A percentile compares a stretch with the other conserved stretches of the same genome.
These are phyloP conservation scores for Trichoderma citrinoviride DNA, from an alignment of 2,329 filamentous ascomycete genomes.

Conservation along the genomic window DNA sequence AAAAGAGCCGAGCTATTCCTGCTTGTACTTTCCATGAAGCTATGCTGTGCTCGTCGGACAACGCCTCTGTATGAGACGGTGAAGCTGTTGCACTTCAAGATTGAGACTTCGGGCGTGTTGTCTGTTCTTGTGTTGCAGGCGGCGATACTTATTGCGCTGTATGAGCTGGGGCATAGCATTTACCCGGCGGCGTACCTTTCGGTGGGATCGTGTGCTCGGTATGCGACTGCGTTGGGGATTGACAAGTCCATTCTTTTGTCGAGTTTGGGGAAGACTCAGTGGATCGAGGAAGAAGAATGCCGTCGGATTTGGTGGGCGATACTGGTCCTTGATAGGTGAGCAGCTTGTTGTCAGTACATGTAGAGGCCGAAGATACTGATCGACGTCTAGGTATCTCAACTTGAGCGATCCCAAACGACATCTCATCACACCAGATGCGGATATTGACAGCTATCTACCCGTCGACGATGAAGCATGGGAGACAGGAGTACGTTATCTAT, in stretches of 20 bases:
- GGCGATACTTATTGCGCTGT: constrained; percentile 10
- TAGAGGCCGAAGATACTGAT: not conserved
- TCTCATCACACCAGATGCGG: constrained; percentile 19
- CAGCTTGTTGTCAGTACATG: not conserved
- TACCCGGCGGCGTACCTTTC: constrained; percentile 15
- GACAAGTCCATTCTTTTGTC: constrained; percentile 6
- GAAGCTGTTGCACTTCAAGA: constrained; percentile 13
- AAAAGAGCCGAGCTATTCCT: constrained; percentile 12
- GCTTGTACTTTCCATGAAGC: constrained; percentile 17
- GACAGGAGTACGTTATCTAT: not conserved
- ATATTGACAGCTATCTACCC: constrained; percentile 19
- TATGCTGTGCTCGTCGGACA: not conserved
- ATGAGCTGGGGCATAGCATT: constrained; percentile 11
- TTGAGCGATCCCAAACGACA: constrained; percentile 17
- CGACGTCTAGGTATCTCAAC: constrained; percentile 11
- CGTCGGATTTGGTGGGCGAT: constrained; percentile 19
- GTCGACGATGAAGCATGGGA: constrained; percentile 21
- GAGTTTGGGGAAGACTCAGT: not conserved
- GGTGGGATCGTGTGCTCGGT: constrained; percentile 14
- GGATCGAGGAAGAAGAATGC: constrained; percentile 18
- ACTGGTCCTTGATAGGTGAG: constrained; percentile 19
- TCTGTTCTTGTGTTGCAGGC: constrained; percentile 16
- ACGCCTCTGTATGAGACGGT: not conserved
- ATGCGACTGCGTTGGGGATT: constrained; percentile 1
- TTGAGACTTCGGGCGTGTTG: constrained; percentile 7